phyloP scores from a whole-genome alignment of 2,329 filamentous ascomycete genomes.

The Tolypocladium pustulatum region DNA sequence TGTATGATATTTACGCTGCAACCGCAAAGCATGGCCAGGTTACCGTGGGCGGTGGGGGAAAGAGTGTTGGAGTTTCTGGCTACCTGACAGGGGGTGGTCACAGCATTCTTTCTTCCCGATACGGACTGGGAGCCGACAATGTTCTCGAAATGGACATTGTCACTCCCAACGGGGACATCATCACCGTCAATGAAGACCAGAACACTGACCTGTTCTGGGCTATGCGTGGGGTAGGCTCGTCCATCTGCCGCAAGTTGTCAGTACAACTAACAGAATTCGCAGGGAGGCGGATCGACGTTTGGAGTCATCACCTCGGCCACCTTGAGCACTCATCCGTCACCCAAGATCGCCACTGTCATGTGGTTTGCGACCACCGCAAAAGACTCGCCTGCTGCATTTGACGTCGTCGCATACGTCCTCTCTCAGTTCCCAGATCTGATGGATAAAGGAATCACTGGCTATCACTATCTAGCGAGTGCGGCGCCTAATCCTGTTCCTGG shows the following conservation, averaged over 20 bases:
- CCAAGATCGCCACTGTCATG: slow-evolving; percentile 16
- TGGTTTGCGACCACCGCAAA: slow-evolving; percentile 13
- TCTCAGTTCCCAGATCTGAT: slow-evolving; percentile 34
- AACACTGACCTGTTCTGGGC: slow-evolving; percentile 55
- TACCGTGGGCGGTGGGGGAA: slow-evolving; percentile 43
- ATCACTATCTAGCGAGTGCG: slow-evolving; percentile 26
- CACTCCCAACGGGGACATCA: slow-evolving; percentile 35
- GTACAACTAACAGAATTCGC: neutral
- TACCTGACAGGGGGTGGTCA: slow-evolving; percentile 54
- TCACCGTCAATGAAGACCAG: slow-evolving; percentile 40
- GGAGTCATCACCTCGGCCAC: slow-evolving; percentile 50
- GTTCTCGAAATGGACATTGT: slow-evolving; percentile 49
- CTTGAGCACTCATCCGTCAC: slow-evolving; percentile 36
- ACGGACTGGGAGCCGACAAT: slow-evolving; percentile 53
- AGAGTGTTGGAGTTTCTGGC: slow-evolving; percentile 48
- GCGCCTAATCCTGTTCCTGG: slow-evolving; percentile 26
- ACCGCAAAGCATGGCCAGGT: slow-evolving; percentile 26
- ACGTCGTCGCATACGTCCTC: slow-evolving; percentile 36
- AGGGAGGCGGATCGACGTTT: slow-evolving; percentile 51
- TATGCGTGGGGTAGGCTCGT: slow-evolving; percentile 38
- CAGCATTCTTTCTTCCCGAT: slow-evolving; percentile 36
- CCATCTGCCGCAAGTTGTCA: neutral
- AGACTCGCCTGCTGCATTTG: slow-evolving; percentile 28
- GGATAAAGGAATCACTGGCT: slow-evolving; percentile 40
- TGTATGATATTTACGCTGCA: slow-evolving; percentile 31